Base-by-base conservation (phyloP, 2,329 filamentous ascomycete species). In the Colletotrichum zoysiae region DNA sequence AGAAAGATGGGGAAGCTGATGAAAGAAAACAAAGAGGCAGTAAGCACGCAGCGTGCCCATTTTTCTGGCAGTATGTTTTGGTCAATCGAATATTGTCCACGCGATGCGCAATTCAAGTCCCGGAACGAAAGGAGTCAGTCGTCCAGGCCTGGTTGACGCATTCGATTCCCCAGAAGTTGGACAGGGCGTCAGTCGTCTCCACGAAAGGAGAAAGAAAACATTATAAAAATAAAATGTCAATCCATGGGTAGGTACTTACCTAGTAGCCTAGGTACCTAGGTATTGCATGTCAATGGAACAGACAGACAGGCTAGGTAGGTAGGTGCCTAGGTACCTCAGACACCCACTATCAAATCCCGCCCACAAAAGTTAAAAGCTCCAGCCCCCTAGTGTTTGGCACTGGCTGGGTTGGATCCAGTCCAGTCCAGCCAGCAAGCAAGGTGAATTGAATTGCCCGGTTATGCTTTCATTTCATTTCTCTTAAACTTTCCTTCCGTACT, bases 291-390 rank as follows among this genome's bases (percentile, higher is more conserved):
- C 26, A 26, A n/a, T n/a, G n/a, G n/a, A 26, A 26, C 26, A 26
- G 26, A 1, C 26, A 26, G 26, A 26, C 26, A 26, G 26, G 26
- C 26, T 26, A 26, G 12, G 26, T 44, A 26, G 12, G 26, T 44
- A 44, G 42, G 6, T n/a, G n/a, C 18, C 38, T 30, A 40, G 42
- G 9, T 38, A 38, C 35, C 35, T 38, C 2, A 38, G 30, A 33
- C 57, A 57, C 53, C 38, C 55, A 69, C 65, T 60, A 58, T 59
- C 46, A 59, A 46, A 44, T 42, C 46, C 46, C 58, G 33, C 58
- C 59, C 40, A 20, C 50, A 20, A 69, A 71, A 65, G 53, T 55
- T 71, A 51, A 71, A 59, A 59, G 53, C 51, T 63, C 44, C 26
- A 42, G 48, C 30, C 30, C 6, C 26, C 18, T 16, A n/a, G 65